Evolutionary conservation across 2,329 filamentous ascomycete genomes (phyloP), one percentile per base, ranked within the genome.

Genomic region (Calonectria honghensis): DNA sequence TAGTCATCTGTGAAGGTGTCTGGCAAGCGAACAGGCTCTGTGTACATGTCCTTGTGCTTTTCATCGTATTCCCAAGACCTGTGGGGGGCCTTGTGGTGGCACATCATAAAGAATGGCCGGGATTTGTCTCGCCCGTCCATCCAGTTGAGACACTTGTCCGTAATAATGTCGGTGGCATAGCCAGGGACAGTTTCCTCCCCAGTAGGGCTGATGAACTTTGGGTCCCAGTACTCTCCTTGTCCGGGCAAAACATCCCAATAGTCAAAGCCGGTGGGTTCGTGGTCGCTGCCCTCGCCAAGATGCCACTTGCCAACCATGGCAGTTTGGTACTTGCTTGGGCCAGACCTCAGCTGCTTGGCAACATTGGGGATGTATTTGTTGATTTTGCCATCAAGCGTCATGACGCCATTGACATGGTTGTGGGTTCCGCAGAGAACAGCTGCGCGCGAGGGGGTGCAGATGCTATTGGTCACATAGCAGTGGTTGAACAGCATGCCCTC

Each of bases 301-400:
- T 90, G 89, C 88, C 88, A 90, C 78, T 90, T 90, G 0, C 88
- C 89, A 0, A 89, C 81, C 88, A 90, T 90, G 7, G 86, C 88
- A 0, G 88, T 90, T 61, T 85, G 85, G 73, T 90, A 90, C 0
- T 86, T 86, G 35, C 85, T 86, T 0, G 84, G 81, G 2, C 86
- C 85, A 0, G 59, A 45, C 37, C 59, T 63, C 59, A 90, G 81
- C 29, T 87, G 84, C 75, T 90, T 90, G 1, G 88, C 88, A 2
- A 90, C 87, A 32, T 90, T 90, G 10, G 89, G 89, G 5, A 88
- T 67, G 18, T 84, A 82, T 45, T 87, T 89, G 81, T 90, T 89
- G 80, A 90, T 89, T 68, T 77, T 63, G 24, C 37, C 83, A 72
- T 87, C 84, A 1, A 90, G 84, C 0, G 89, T 89, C 82, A 88